Evolutionary conservation across 441 rosid species (phyloP).

Genomic region (Croton setiger): DNA sequence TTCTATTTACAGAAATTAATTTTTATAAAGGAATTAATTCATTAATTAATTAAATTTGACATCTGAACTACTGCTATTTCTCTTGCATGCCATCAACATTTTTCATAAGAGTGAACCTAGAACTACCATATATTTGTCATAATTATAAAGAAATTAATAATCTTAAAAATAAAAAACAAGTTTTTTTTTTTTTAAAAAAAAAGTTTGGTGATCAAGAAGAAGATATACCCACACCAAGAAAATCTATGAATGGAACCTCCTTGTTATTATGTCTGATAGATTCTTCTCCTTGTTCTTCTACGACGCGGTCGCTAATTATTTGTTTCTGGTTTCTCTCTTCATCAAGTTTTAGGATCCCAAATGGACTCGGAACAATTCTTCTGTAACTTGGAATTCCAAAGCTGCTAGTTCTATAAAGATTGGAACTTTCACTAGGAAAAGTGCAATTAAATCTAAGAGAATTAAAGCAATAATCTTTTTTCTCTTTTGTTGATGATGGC

Average conservation of each 20-base stretch:
- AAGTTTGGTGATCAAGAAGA: conserved; percentile 39
- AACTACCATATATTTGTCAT: conserved; percentile 19
- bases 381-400: conserved; percentile 27
- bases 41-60: conserved; percentile 10
- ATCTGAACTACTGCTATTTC: conserved; percentile 22
- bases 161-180: conserved; percentile 8
- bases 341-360: conserved; percentile 25
- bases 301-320: conserved; percentile 23
- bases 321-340: conserved; percentile 9
- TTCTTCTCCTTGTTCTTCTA: conserved; percentile 35
- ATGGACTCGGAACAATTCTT: conserved; percentile 38
- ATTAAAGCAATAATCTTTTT: conserved; percentile 18
- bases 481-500: conserved; percentile 25
- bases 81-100: conserved; percentile 20
- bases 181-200: not conserved
- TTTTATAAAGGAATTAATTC: conserved; percentile 6
- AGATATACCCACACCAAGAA: conserved; percentile 69
- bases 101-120: conserved; percentile 22
- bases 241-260: conserved; percentile 50
- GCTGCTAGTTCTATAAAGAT: conserved; percentile 20
- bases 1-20: not conserved
- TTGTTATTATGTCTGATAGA: conserved; percentile 33
- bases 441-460: conserved; percentile 22
- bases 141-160: conserved; percentile 6
- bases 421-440: conserved; percentile 22